These are phyloP conservation scores for Spinacia oleracea DNA, from an alignment of 179 eudicot genomes.

Conservation along the genomic window DNA sequence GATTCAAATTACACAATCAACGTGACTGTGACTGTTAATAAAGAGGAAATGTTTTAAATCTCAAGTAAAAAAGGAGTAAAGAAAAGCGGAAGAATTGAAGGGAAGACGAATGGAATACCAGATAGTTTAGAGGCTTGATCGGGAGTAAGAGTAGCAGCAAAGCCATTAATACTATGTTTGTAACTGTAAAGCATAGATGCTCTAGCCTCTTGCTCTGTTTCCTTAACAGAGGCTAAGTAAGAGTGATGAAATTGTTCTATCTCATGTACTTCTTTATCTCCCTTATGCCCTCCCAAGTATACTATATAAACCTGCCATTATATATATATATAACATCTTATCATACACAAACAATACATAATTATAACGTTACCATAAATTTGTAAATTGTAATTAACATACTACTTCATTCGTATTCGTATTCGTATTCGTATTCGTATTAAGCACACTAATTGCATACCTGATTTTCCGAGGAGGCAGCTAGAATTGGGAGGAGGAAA, in stretches of 20 bases:
- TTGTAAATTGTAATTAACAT: no score
- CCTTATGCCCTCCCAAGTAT: slow-evolving; percentile 61
- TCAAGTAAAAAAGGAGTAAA: no score
- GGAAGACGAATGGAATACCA: slow-evolving; percentile 26
- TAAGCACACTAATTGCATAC: no score
- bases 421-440: no score
- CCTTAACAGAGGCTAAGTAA: slow-evolving; percentile 57
- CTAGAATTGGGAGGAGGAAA: slow-evolving; percentile 21
- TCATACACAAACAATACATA: no score
- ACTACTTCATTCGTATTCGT: no score
- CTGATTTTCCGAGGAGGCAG: slow-evolving; percentile 26
- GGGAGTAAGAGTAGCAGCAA: slow-evolving; percentile 75
- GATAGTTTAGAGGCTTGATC: slow-evolving; percentile 68
- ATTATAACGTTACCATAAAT: no score
- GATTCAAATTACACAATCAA: no score
- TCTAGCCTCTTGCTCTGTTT: slow-evolving; percentile 67
- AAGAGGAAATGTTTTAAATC: neutral
- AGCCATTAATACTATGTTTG: slow-evolving; percentile 78
- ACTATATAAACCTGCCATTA: slow-evolving; percentile 57
- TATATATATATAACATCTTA: neutral
- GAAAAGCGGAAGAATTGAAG: neutral
- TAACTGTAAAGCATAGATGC: slow-evolving; percentile 75
- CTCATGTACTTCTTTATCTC: slow-evolving; percentile 50
- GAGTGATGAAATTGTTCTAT: slow-evolving; percentile 66
- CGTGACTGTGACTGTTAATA: no score